A percentile compares a stretch with the other conserved stretches of the same genome.
phyloP scores from a whole-genome alignment of 148 eudicot species.

The Nepenthes mirabilis region DNA sequence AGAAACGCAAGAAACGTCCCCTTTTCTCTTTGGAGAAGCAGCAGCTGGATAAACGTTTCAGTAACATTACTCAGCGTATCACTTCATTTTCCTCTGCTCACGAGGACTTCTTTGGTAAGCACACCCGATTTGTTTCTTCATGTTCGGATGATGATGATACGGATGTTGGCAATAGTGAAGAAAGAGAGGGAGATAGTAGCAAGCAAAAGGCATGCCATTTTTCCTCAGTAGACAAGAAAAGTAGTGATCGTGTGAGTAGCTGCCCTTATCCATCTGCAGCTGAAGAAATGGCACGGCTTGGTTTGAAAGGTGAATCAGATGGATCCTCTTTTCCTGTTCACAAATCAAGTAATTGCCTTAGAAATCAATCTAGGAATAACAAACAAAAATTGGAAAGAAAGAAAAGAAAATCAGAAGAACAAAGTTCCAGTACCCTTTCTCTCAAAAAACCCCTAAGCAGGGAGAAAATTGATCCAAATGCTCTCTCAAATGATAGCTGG shows the following conservation, averaged over 20 bases:
- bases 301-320: constrained; percentile 40
- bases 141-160: constrained; percentile 48
- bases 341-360: constrained; percentile 6
- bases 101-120: constrained; percentile 44
- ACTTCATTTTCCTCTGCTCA: constrained; percentile 42
- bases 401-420: constrained; percentile 32
- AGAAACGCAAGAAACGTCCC: constrained; percentile 33
- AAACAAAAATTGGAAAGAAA: constrained; percentile 8
- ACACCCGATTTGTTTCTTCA: constrained; percentile 47
- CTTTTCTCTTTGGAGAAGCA: constrained; percentile 51
- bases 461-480: constrained; percentile 9
- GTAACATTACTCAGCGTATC: constrained; percentile 38
- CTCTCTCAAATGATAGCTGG: neutral
- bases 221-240: constrained; percentile 15
- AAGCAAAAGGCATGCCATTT: constrained; percentile 12
- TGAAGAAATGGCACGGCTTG: constrained; percentile 75
- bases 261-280: constrained; percentile 85
- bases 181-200: constrained; percentile 11
- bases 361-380: neutral
- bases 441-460: constrained; percentile 14
- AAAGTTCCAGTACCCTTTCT: constrained; percentile 7
- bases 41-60: constrained; percentile 64
- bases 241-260: constrained; percentile 40
- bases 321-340: constrained; percentile 11
- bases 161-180: constrained; percentile 22